Base-by-base conservation (phyloP, 2,329 filamentous ascomycete genomes). In the Didymella sp. region DNA sequence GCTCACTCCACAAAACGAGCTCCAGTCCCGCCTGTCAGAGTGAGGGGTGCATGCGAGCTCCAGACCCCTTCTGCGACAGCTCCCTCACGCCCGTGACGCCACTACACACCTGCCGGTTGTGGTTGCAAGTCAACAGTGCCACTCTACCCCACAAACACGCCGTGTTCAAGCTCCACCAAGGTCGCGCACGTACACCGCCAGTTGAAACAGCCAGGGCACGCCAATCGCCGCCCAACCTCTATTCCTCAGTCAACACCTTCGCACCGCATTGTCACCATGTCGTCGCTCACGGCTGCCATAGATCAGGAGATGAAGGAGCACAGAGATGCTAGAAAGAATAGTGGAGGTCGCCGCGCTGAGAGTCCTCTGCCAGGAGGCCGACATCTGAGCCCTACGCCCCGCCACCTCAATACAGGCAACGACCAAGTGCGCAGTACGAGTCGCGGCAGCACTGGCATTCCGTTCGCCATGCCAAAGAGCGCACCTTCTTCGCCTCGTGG, bases 271-370 rank as follows among this genome's bases (percentile, higher is more conserved):
- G 52, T 61, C 47, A 64, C 50, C 19, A 91, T 91, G 88, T 60
- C 67, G 56, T 92, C 89, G 70, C 85, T 93, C 70, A 90, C 92
- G 77, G 85, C 88, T 45, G 85, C 88, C 63, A 81, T 92, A 61
- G 90, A 92, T 72, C 88, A 92, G 79, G 90, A 94, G 80, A 85
- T 89, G 60, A 82, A 83, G 61, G 89, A 91, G 77, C 54, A 87
- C 92, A 35, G 87, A 89, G 73, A 58, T 58, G 55, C 50, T 41
- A 79, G 77, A 31, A 62, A 61, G 25, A 38, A 64, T 60, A 62
- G 19, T 62, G 53, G 46, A 51, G 54, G 65, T 42, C 56, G 69
- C 8, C 63, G 70, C 38, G 60, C 67, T 24, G 65, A 68, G 17
- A 75, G 73, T 44, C 72, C 11, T 62, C 61, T 33, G 49, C 65